Percentiles rank a stretch among this genome's conserved stretches.
These are phyloP conservation scores for Amanita fuliginea DNA, from an alignment of 768 basidiomycete genomes.

Conservation along the genomic window DNA sequence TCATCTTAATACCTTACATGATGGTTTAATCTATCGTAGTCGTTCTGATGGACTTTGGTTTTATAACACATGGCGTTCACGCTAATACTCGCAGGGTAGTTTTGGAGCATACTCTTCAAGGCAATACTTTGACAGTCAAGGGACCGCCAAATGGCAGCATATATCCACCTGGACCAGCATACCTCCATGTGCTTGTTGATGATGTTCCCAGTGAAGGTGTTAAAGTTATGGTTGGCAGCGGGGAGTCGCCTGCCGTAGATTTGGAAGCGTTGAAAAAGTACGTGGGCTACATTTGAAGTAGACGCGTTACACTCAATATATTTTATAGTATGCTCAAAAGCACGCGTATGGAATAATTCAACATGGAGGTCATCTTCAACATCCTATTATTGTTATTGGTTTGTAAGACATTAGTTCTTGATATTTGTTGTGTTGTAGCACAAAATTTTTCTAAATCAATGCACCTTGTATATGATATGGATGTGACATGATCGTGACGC, in stretches of 20 bases:
- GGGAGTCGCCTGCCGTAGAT: conserved; percentile 48
- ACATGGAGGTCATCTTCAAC: not conserved
- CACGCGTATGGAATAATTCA: not conserved
- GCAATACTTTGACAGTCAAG: conserved; percentile 40
- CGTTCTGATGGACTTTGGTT: conserved; percentile 74
- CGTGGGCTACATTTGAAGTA: conserved; percentile 12
- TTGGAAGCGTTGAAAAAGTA: conserved; percentile 47
- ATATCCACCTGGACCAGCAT: conserved; percentile 78
- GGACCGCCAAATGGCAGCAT: conserved; percentile 54
- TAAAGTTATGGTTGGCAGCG: conserved; percentile 61
- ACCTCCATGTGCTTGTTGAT: conserved; percentile 55
- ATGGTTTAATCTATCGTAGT: conserved; percentile 27
- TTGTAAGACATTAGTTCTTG: not conserved
- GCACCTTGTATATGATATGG: not conserved
- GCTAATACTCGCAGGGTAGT: conserved; percentile 70
- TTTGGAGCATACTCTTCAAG: conserved; percentile 30
- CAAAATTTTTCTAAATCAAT: not conserved
- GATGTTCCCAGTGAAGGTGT: conserved; percentile 55
- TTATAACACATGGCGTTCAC: conserved; percentile 67
- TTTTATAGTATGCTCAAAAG: not conserved
- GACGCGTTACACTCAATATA: not conserved
- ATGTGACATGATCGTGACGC: not conserved
- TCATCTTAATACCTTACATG: not conserved
- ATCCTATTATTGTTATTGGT: not conserved
- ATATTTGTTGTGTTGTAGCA: not conserved